Conservation (phyloP, 768 basidiomycete species). For the Erythrobasidium yunnanense region DNA sequence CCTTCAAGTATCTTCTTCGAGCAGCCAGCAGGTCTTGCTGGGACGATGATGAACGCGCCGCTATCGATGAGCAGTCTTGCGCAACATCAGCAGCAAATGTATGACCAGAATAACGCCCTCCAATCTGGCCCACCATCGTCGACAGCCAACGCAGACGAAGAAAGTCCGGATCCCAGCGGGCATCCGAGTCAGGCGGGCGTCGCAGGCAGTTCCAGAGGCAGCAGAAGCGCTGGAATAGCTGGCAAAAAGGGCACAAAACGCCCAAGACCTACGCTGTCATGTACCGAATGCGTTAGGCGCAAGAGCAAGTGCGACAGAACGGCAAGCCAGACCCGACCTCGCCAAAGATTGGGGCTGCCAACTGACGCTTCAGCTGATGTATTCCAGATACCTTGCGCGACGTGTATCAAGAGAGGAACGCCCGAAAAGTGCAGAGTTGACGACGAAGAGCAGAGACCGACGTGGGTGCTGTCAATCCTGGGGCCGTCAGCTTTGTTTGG, state of each 20-base stretch:
- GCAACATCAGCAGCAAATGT: no score
- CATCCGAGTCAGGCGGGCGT: no score
- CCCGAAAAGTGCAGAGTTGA: slow-evolving; percentile 22
- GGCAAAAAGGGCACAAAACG: slow-evolving; percentile 18
- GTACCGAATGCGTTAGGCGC: slow-evolving; percentile 16
- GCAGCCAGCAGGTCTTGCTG: no score
- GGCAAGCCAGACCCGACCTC: not conserved
- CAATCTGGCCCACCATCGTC: no score
- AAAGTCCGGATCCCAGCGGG: no score
- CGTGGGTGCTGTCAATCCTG: not conserved
- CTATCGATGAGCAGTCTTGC: no score
- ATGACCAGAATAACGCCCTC: no score
- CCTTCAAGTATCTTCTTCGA: no score
- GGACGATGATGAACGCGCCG: no score
- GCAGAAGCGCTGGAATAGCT: no score
- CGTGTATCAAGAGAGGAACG: slow-evolving; percentile 20
- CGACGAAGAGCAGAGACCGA: slow-evolving; percentile 22
- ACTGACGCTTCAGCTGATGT: not conserved
- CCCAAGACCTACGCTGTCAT: slow-evolving; percentile 2
- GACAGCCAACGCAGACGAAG: no score
- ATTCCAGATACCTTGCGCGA: slow-evolving; percentile 8
- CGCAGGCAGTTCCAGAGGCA: no score
- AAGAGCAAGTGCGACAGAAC: slow-evolving; percentile 26
- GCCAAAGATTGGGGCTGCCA: not conserved
- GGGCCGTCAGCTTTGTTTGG: not conserved